phyloP scores from a whole-genome alignment of 108 stramenopile species.

The Nitzschia sp. region DNA sequence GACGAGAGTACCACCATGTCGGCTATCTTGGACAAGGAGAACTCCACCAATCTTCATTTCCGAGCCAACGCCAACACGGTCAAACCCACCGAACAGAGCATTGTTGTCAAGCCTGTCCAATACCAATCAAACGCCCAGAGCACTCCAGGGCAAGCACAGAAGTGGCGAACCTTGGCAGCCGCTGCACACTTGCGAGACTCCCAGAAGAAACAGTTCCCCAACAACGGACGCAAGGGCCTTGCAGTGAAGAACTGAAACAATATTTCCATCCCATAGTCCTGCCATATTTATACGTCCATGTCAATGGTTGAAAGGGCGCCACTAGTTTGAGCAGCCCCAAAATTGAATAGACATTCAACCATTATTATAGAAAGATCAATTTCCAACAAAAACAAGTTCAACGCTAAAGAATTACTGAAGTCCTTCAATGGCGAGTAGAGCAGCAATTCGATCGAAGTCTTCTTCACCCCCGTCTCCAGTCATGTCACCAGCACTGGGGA shows the following conservation, averaged over 20 bases:
- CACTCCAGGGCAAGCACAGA: constrained; percentile 48
- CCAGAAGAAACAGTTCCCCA: background rate
- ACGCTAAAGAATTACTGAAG: background rate
- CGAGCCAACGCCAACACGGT: constrained; percentile 22
- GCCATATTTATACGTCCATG: background rate
- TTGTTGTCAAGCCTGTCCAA: constrained; percentile 7
- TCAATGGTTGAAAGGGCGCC: background rate
- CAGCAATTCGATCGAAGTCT: constrained; percentile 10
- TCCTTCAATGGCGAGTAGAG: constrained; percentile 7
- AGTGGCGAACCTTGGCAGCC: constrained; percentile 68
- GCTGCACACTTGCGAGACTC: constrained; percentile 43
- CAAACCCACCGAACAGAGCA: constrained; percentile 33
- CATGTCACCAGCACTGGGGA: background rate
- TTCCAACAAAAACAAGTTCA: too few species aligned
- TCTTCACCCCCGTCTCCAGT: constrained; percentile 6
- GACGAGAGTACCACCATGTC: constrained; percentile 41
- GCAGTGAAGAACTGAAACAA: constrained; percentile 10
- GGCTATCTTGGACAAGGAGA: constrained; percentile 30
- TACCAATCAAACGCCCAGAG: constrained; percentile 29
- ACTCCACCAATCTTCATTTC: constrained; percentile 24
- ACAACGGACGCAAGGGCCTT: background rate
- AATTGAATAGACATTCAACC: background rate
- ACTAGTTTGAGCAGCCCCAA: background rate
- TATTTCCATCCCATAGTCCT: background rate
- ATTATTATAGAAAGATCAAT: background rate